phyloP scores from a whole-genome alignment of 1,139 yeast genomes.

The Lodderomyces orthopsilosis region DNA sequence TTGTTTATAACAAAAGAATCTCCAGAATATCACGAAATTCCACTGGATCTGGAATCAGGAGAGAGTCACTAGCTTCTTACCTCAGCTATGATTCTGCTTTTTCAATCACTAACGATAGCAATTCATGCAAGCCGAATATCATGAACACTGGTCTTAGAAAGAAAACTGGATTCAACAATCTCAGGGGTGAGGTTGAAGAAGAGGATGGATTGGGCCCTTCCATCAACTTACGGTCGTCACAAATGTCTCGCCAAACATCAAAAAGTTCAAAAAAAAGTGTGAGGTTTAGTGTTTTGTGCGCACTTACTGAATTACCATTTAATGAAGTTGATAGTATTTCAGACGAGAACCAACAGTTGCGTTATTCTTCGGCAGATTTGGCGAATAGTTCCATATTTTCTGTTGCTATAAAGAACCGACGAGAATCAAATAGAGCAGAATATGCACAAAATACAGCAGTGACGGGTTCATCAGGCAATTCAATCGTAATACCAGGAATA shows the following conservation, averaged over 20 bases:
- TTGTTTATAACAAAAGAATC: conserved; percentile 17
- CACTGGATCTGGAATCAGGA: conserved; percentile 26
- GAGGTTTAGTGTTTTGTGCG: conserved; percentile 39
- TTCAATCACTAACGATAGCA: conserved; percentile 33
- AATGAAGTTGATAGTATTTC: conserved; percentile 16
- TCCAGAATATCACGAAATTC: conserved; percentile 19
- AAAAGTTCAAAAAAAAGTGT: conserved; percentile 23
- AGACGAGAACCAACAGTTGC: conserved; percentile 5
- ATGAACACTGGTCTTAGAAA: conserved; percentile 25
- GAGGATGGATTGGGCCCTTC: conserved; percentile 18
- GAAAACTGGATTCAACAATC: conserved; percentile 37
- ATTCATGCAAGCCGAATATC: not conserved
- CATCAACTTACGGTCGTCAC: conserved; percentile 17
- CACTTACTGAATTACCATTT: conserved; percentile 44
- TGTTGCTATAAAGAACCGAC: conserved; percentile 23
- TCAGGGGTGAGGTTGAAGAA: conserved; percentile 18
- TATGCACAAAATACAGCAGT: conserved; percentile 9
- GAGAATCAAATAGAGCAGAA: conserved; percentile 19
- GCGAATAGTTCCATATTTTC: conserved; percentile 41
- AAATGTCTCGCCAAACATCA: conserved; percentile 8
- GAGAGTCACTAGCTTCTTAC: conserved; percentile 49
- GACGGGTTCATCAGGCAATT: conserved; percentile 23
- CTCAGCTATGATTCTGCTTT: conserved; percentile 56
- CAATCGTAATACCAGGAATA: conserved; percentile 59
- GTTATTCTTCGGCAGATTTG: conserved; percentile 19